Evolutionary conservation across 75 land plant species (phyloP).

Genomic region (Selaginella moellendorffii): DNA sequence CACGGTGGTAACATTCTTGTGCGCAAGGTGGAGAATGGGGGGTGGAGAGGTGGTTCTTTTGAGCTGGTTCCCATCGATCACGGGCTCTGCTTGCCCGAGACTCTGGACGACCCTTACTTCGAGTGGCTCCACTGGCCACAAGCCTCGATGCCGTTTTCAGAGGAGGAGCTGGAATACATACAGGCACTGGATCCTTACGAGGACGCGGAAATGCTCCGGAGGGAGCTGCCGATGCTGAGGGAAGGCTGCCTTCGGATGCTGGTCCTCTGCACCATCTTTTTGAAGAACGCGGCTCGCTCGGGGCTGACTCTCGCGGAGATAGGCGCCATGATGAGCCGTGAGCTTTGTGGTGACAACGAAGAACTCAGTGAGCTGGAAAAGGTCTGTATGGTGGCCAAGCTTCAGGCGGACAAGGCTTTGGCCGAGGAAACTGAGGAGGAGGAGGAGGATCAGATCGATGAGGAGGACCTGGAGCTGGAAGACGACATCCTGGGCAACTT

Average conservation of each 20-base stretch:
- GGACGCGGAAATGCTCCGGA: conserved; percentile 41
- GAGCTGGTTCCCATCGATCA: conserved; percentile 78
- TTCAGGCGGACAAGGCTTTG: conserved; percentile 18
- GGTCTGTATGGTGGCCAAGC: conserved; percentile 44
- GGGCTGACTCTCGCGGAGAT: conserved; percentile 65
- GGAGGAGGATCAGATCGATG: too few relatives aligned
- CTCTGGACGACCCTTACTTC: conserved; percentile 56
- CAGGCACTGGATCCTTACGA: conserved; percentile 33
- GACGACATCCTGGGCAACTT: not conserved
- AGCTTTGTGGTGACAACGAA: conserved; percentile 48
- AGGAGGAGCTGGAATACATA: conserved; percentile 63
- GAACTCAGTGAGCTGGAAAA: conserved; percentile 64
- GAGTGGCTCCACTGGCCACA: conserved; percentile 90
- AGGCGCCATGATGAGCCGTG: conserved; percentile 75
- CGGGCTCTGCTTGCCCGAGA: conserved; percentile 70
- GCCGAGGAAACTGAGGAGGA: not conserved
- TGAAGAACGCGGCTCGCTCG: conserved; percentile 48
- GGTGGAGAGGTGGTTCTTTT: conserved; percentile 23
- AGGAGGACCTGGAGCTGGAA: not conserved
- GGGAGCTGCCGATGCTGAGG: conserved; percentile 54
- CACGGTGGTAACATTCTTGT: conserved; percentile 64
- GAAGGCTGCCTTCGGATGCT: conserved; percentile 62
- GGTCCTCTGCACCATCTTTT: conserved; percentile 49
- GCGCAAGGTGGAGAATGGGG: conserved; percentile 29
- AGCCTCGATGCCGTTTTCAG: conserved; percentile 68